Conservation (phyloP, 2,329 filamentous ascomycete genomes). For the Cercospora beticola region DNA sequence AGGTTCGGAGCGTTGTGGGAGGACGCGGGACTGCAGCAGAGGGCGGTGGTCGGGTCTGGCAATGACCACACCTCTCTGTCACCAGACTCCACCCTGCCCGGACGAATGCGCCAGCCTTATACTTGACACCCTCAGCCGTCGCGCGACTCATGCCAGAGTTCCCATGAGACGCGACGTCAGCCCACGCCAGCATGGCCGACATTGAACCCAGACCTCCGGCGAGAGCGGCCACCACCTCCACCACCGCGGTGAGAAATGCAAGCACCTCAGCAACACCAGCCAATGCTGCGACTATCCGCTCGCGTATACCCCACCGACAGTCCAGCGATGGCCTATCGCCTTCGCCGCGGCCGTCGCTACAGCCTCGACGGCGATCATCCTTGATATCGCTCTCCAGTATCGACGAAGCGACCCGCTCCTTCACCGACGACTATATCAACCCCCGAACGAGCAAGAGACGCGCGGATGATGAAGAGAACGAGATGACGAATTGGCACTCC, state of each 20-base stretch:
- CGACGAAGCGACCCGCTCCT: constrained; percentile 64
- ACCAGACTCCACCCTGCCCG: not conserved
- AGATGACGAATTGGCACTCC: constrained; percentile 71
- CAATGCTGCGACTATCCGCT: constrained; percentile 22
- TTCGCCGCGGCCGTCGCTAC: constrained; percentile 28
- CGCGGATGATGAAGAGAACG: constrained; percentile 43
- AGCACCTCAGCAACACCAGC: constrained; percentile 5
- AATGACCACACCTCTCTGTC: not conserved
- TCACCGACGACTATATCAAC: constrained; percentile 68
- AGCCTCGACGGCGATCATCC: constrained; percentile 66
- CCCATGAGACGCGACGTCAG: constrained; percentile 9
- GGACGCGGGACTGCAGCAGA: not conserved
- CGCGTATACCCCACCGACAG: constrained; percentile 25
- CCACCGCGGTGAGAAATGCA: constrained; percentile 6
- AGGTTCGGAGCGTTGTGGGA: not conserved
- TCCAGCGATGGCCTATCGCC: constrained; percentile 23
- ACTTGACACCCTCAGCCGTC: not conserved
- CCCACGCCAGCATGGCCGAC: constrained; percentile 14
- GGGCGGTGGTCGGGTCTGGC: not conserved
- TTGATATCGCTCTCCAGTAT: constrained; percentile 74
- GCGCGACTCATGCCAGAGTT: not conserved
- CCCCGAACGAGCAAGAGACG: constrained; percentile 40
- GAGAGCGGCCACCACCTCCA: constrained; percentile 7
- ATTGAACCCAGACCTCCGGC: not conserved
- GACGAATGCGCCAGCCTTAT: not conserved